These are phyloP conservation scores for Ustilago nuda DNA, from an alignment of 1,284 basidiomycete species.

Conservation along the genomic window DNA sequence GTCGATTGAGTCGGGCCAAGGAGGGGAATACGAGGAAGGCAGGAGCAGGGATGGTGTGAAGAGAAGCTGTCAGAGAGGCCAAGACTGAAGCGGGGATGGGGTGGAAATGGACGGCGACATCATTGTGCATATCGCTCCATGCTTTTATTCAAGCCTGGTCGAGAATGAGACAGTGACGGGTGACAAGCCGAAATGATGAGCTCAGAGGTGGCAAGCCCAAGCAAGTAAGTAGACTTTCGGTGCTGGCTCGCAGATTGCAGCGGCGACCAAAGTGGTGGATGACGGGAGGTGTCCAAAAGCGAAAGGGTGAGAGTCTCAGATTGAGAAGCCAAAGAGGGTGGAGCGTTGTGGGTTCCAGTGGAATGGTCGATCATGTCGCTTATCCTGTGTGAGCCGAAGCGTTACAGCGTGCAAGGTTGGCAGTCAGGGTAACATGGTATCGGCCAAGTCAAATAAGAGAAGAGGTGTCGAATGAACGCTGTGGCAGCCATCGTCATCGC, in stretches of 20 bases:
- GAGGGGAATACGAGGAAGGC: too few relatives aligned
- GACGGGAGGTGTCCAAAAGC: background rate
- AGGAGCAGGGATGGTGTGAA: background rate
- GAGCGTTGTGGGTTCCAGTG: background rate
- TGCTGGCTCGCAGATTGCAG: too few relatives aligned
- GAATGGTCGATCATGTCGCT: background rate
- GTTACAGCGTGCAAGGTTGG: background rate
- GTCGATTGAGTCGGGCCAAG: too few relatives aligned
- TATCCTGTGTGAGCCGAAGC: background rate
- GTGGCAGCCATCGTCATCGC: constrained; percentile 3
- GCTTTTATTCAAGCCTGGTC: too few relatives aligned
- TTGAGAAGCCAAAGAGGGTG: background rate
- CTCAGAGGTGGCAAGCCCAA: too few relatives aligned
- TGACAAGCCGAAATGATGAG: too few relatives aligned
- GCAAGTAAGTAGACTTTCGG: too few relatives aligned
- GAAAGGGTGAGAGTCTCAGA: background rate
- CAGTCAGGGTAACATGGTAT: background rate
- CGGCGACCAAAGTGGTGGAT: too few relatives aligned
- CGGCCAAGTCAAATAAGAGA: background rate
- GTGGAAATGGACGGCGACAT: background rate
- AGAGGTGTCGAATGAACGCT: background rate
- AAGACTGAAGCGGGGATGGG: background rate
- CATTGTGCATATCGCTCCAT: background rate
- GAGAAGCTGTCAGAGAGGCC: background rate
- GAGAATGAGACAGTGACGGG: too few relatives aligned